phyloP scores from a whole-genome alignment of 257 asterid genomes.

The Cinchona pubescens region DNA sequence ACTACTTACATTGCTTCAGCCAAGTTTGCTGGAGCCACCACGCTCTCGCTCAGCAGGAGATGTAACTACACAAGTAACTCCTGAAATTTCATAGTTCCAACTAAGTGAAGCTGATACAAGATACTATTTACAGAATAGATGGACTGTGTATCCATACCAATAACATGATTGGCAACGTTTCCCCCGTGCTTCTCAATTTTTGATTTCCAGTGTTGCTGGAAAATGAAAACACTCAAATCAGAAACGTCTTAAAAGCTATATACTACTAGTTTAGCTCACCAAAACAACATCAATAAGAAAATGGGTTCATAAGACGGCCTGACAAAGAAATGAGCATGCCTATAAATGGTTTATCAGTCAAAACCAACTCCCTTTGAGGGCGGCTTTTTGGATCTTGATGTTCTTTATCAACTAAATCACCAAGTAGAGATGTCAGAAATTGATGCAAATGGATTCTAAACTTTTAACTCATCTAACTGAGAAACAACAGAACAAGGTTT shows the following conservation, averaged over 20 bases:
- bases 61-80: conserved; percentile 64
- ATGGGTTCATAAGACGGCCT: conserved; percentile 68
- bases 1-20: conserved; percentile 72
- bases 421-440: background rate
- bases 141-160: conserved; percentile 39
- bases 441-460: background rate
- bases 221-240: background rate
- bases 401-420: conserved; percentile 47
- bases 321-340: conserved; percentile 71
- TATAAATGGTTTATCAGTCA: conserved; percentile 46
- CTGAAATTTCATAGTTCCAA: conserved; percentile 26
- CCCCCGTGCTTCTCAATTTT: conserved; percentile 81
- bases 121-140: too few relatives aligned
- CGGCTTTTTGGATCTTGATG: conserved; percentile 42
- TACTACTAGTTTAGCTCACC: background rate
- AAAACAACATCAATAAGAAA: conserved; percentile 35
- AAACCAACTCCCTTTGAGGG: conserved; percentile 13
- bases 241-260: background rate
- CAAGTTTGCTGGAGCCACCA: conserved; percentile 71
- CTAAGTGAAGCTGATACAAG: background rate
- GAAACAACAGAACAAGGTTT: background rate
- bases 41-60: conserved; percentile 72
- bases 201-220: conserved; percentile 77
- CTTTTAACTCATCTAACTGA: too few relatives aligned
- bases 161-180: conserved; percentile 57